Percentiles rank a stretch among this genome's conserved stretches.
Conservation (phyloP, 2,329 filamentous ascomycete species). For the Microdochium bolleyi region DNA sequence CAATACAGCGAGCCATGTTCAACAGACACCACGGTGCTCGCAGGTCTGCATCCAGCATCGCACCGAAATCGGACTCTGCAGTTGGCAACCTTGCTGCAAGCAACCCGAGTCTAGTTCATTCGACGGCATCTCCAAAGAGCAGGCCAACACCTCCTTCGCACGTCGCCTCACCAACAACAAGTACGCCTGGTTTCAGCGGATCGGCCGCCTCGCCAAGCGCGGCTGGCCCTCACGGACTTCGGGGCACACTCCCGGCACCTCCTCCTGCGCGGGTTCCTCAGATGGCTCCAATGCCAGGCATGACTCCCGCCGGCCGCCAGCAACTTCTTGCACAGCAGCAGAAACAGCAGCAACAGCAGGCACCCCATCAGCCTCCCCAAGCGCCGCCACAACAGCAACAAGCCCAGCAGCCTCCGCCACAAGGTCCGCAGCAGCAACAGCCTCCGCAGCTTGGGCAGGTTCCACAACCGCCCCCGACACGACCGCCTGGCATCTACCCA, state of each 20-base stretch:
- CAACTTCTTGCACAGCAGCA: conserved; percentile 27
- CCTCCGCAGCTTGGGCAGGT: conserved; percentile 19
- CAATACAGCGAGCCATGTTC: conserved; percentile 72
- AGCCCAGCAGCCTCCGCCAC: conserved; percentile 13
- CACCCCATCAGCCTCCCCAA: neutral
- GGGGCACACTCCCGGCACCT: conserved; percentile 13
- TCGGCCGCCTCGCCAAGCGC: conserved; percentile 33
- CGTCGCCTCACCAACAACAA: conserved; percentile 45
- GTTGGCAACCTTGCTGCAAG: conserved; percentile 35
- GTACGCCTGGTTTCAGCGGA: conserved; percentile 32
- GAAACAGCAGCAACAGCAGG: conserved; percentile 7
- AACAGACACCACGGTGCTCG: conserved; percentile 67
- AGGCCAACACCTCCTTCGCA: conserved; percentile 81
- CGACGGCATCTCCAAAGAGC: conserved; percentile 58
- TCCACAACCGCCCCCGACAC: conserved; percentile 30
- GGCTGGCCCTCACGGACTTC: conserved; percentile 39
- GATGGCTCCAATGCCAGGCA: conserved; percentile 26
- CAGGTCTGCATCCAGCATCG: conserved; percentile 64
- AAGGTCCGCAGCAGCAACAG: conserved; percentile 7
- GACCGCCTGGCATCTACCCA: conserved; percentile 55
- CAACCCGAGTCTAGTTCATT: conserved; percentile 39
- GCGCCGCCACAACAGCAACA: conserved; percentile 22
- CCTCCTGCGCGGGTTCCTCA: conserved; percentile 11
- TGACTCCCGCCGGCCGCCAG: conserved; percentile 23
- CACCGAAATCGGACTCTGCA: conserved; percentile 62